Percentiles rank a stretch among this genome's conserved stretches.
These are phyloP conservation scores for Aspergillus olivimuriae DNA, from an alignment of 495 filamentous ascomycete genomes.

Conservation along the genomic window DNA sequence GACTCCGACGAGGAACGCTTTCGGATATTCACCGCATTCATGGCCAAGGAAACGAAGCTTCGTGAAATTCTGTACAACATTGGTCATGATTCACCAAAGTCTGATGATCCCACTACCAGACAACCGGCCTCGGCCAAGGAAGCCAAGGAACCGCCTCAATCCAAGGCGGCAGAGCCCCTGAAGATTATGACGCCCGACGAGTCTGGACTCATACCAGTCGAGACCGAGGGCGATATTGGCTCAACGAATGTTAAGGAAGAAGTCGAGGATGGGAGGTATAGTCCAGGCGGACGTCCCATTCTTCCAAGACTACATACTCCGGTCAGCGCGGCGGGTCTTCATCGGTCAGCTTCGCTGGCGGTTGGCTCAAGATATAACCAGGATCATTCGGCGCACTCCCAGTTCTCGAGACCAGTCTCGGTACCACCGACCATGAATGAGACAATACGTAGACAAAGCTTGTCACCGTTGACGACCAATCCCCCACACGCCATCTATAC, in stretches of 20 bases:
- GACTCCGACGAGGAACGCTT: conserved; percentile 44
- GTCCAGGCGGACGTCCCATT: conserved; percentile 45
- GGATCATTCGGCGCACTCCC: background rate
- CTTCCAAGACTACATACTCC: conserved; percentile 18
- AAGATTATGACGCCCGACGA: conserved; percentile 18
- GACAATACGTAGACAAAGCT: conserved; percentile 11
- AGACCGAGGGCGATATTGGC: conserved; percentile 12
- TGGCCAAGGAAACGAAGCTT: conserved; percentile 44
- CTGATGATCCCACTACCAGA: conserved; percentile 4
- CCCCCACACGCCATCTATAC: conserved; percentile 43
- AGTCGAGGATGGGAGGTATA: conserved; percentile 32
- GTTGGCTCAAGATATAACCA: conserved; percentile 11
- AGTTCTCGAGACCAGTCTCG: conserved; percentile 18
- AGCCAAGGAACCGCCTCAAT: conserved; percentile 1
- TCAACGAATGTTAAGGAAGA: conserved; percentile 15
- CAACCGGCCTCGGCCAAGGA: conserved; percentile 8
- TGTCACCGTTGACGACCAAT: conserved; percentile 30
- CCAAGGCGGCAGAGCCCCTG: conserved; percentile 5
- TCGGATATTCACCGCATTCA: conserved; percentile 46
- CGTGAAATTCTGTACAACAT: conserved; percentile 48
- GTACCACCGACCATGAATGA: conserved; percentile 20
- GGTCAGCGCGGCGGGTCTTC: conserved; percentile 4
- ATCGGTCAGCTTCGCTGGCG: conserved; percentile 18
- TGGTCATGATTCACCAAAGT: conserved; percentile 26
- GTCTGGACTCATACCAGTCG: conserved; percentile 33